These are phyloP conservation scores for Astragalus membranaceus DNA, from an alignment of 306 rosid species.

Conservation along the genomic window DNA sequence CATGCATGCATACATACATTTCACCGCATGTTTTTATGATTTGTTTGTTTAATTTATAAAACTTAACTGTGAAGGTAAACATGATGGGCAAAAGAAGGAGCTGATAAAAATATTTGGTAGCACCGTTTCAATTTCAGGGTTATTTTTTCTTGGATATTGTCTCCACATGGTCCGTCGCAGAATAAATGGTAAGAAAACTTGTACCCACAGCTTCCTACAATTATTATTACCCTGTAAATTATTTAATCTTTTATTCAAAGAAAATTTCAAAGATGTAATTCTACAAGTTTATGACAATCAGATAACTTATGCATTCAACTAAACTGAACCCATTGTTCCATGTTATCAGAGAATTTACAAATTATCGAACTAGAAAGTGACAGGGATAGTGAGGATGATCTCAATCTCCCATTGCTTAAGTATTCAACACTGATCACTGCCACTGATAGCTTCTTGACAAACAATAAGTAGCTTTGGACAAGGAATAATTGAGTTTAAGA, in stretches of 20 bases:
- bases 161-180: background rate
- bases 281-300: background rate
- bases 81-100: background rate
- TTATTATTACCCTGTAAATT: no score
- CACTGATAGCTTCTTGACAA: no score
- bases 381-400: slow-evolving; percentile 27
- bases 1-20: no score
- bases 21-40: background rate
- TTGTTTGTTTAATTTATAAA: background rate
- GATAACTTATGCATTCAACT: background rate
- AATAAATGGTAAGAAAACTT: background rate
- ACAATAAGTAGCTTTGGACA: no score
- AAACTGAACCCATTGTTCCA: background rate
- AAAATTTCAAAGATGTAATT: no score
- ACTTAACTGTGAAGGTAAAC: background rate
- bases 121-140: background rate
- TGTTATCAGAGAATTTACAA: background rate
- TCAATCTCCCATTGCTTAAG: no score
- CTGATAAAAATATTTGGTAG: background rate
- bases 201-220: no score
- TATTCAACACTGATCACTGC: no score
- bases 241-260: background rate
- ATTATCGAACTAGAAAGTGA: background rate
- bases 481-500: no score
- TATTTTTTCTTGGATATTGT: background rate